Base-by-base conservation (phyloP, 1,284 basidiomycete species). In the Entoloma clypeatum region DNA sequence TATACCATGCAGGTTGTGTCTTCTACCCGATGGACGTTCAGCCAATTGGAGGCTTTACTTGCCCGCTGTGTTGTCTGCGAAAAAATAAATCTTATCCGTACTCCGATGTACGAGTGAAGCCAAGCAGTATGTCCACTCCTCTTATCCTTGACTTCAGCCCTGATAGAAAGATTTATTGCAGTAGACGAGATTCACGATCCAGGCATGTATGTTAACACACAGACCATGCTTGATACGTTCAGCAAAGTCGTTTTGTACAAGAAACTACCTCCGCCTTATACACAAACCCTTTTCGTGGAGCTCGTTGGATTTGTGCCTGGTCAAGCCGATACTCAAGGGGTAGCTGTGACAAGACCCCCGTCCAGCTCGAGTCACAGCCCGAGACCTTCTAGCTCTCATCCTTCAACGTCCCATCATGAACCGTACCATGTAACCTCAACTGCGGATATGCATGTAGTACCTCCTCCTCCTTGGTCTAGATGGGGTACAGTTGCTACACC, bases 1-100 rank as follows among this genome's bases (percentile, higher is more conserved):
- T 68, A 13, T 90, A 87, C 49, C 86, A 90, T 51, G 72, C 70
- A n/a, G 75, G 74, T 10, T 90, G 86, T 47, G 85, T 89, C 7
- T 85, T 84, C 61, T 85, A 74, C 60, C 75, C 79, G 11, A 39
- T 50, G 9, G 61, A 63, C 14, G 23, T 45, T 32, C 22, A 51
- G n/a, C 50, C 63, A 37, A 60, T 69, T 39, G 52, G 62, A 32
- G 47, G 48, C 46, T 87, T 79, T 60, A 69, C 69, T 44, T 88
- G 86, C 53, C 86, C 86, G 0, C 59, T 88, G 11, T 89, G 86
- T 53, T 83, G 81, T 58, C 62, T 86, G 49, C 74, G 81, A 33
- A 87, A 85, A 65, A 79, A 77, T 47, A 72, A 72, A 45, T 59
- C 64, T 3, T 89, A 87, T 54, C 73, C 74, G 23, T 82, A 77